phyloP scores from a whole-genome alignment of 148 eudicot species.

The Bassia scoparia region DNA sequence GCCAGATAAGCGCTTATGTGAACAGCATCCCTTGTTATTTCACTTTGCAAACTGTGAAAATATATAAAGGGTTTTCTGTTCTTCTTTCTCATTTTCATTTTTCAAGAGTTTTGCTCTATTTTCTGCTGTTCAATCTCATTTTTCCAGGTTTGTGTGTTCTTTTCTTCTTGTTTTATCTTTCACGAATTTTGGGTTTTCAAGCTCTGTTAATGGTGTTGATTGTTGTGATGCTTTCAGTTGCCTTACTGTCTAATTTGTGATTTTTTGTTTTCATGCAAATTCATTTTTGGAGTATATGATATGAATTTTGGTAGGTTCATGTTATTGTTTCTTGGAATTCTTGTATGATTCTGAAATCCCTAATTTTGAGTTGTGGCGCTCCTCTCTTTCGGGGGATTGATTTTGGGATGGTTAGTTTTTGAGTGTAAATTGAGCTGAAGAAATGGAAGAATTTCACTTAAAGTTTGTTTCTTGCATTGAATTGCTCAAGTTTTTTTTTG shows the following conservation, averaged over 20 bases:
- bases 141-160: slow-evolving; percentile 12
- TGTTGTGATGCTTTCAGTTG: neutral
- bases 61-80: neutral
- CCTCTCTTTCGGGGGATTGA: neutral
- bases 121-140: neutral
- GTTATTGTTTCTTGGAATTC: neutral
- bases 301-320: neutral
- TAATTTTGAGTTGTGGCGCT: slow-evolving; percentile 7
- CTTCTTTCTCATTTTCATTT: neutral
- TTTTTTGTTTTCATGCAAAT: neutral
- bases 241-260: too few species aligned
- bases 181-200: neutral
- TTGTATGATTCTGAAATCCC: slow-evolving; percentile 8
- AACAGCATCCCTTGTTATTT: slow-evolving; percentile 10
- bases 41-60: neutral
- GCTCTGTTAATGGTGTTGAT: neutral
- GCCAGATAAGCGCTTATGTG: slow-evolving; percentile 15
- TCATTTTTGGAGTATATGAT: neutral
- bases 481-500: slow-evolving; percentile 6
- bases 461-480: slow-evolving; percentile 10
- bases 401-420: neutral
- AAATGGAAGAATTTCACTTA: neutral
- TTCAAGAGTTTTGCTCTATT: neutral
- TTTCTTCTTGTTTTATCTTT: neutral
- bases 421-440: neutral